phyloP scores from a whole-genome alignment of 2,329 filamentous ascomycete species.

The Aspergillus terreus region DNA sequence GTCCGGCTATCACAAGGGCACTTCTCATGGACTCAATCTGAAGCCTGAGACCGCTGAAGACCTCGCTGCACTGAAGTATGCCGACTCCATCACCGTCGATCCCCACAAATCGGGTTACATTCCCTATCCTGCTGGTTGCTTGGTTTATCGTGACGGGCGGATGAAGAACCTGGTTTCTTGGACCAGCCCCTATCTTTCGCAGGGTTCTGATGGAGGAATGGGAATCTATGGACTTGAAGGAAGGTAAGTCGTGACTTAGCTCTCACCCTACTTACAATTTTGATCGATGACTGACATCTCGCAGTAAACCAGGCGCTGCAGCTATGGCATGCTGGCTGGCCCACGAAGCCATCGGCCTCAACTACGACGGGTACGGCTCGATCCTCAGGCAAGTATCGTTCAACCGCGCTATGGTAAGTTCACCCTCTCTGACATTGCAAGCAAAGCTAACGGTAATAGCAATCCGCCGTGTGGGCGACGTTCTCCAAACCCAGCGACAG shows the following conservation, averaged over 20 bases:
- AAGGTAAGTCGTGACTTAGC: background rate
- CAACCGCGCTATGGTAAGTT: conserved; percentile 39
- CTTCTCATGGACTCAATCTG: conserved; percentile 22
- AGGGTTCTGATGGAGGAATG: conserved; percentile 39
- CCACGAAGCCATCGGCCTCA: conserved; percentile 43
- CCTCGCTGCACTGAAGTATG: conserved; percentile 36
- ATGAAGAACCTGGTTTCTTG: conserved; percentile 46
- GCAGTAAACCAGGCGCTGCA: conserved; percentile 46
- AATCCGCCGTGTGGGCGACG: background rate
- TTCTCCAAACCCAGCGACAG: background rate
- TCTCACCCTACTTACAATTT: background rate
- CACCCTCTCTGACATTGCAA: background rate
- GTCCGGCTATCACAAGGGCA: conserved; percentile 15
- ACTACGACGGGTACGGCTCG: conserved; percentile 40
- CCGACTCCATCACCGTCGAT: conserved; percentile 48
- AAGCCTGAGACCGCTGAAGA: conserved; percentile 28
- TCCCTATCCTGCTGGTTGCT: conserved; percentile 44
- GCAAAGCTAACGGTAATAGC: background rate
- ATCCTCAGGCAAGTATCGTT: conserved; percentile 44
- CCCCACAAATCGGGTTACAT: conserved; percentile 49
- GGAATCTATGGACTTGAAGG: conserved; percentile 47
- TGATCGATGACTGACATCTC: background rate
- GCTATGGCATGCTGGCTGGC: conserved; percentile 46
- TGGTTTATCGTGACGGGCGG: conserved; percentile 44
- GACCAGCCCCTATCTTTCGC: conserved; percentile 41